These are phyloP conservation scores for Alternaria ethzedia DNA, from an alignment of 2,329 filamentous ascomycete species.

Conservation along the genomic window DNA sequence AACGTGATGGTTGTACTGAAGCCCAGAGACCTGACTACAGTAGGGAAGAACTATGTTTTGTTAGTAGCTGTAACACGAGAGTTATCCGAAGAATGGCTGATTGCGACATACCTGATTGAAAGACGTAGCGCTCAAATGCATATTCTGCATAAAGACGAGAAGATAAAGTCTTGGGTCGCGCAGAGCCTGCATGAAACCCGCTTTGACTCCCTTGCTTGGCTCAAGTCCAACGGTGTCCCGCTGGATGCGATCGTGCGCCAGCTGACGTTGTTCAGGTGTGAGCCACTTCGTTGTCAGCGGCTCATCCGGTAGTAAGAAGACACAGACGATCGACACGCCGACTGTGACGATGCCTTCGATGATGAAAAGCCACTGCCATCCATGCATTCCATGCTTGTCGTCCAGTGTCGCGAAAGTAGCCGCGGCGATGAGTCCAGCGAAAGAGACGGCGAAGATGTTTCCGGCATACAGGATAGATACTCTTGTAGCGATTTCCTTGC, in stretches of 20 bases:
- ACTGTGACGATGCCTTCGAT: slow-evolving; percentile 5
- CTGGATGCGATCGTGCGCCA: slow-evolving; percentile 38
- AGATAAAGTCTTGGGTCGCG: slow-evolving; percentile 61
- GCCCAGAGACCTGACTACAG: slow-evolving; percentile 40
- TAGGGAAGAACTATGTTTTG: slow-evolving; percentile 38
- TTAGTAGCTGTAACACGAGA: not conserved
- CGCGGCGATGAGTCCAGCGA: slow-evolving; percentile 51
- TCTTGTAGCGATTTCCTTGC: slow-evolving; percentile 50
- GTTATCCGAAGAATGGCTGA: not conserved
- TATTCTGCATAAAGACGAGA: slow-evolving; percentile 63
- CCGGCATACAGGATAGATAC: slow-evolving; percentile 46
- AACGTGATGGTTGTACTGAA: slow-evolving; percentile 40
- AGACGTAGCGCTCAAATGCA: slow-evolving; percentile 57
- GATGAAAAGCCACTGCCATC: slow-evolving; percentile 38
- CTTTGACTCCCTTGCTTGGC: slow-evolving; percentile 51
- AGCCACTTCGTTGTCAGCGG: slow-evolving; percentile 52
- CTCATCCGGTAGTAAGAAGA: slow-evolving; percentile 37
- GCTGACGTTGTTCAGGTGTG: slow-evolving; percentile 50
- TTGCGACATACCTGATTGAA: slow-evolving; percentile 47
- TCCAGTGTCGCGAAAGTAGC: slow-evolving; percentile 37
- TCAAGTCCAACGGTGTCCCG: slow-evolving; percentile 51
- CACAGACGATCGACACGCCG: not conserved
- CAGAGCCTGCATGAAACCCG: slow-evolving; percentile 57
- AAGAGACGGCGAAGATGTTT: slow-evolving; percentile 47
- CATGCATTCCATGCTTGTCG: slow-evolving; percentile 26